phyloP scores from a whole-genome alignment of 495 filamentous ascomycete species.

The Penicillium argentinense region DNA sequence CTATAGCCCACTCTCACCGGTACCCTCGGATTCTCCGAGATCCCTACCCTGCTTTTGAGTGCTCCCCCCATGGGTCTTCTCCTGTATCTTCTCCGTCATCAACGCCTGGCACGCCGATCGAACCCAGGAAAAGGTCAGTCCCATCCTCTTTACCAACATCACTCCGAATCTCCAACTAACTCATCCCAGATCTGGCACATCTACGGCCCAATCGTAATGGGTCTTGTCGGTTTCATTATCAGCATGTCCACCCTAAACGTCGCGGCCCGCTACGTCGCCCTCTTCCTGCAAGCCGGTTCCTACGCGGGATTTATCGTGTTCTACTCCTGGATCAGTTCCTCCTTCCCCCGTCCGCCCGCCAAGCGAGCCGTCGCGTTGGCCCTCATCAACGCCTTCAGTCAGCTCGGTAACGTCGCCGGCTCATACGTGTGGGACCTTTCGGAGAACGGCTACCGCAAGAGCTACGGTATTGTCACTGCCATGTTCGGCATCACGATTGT shows the following conservation, averaged over 20 bases:
- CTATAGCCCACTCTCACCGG: constrained; percentile 76
- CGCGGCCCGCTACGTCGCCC: constrained; percentile 70
- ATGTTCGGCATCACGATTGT: constrained; percentile 35
- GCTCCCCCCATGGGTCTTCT: constrained; percentile 74
- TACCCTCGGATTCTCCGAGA: constrained; percentile 65
- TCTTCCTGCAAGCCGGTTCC: constrained; percentile 71
- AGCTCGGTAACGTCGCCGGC: constrained; percentile 35
- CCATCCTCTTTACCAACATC: constrained; percentile 44
- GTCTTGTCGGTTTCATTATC: constrained; percentile 72
- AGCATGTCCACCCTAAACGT: constrained; percentile 62
- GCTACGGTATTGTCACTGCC: constrained; percentile 36
- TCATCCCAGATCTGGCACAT: constrained; percentile 66
- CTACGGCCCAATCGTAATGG: constrained; percentile 62
- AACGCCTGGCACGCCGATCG: constrained; percentile 81
- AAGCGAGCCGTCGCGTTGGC: constrained; percentile 83
- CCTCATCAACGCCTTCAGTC: constrained; percentile 74
- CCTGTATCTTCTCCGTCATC: constrained; percentile 64
- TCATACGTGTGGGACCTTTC: constrained; percentile 34
- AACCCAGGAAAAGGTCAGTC: constrained; percentile 59
- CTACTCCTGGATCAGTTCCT: constrained; percentile 77
- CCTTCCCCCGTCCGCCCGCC: constrained; percentile 74
- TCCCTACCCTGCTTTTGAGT: constrained; percentile 72
- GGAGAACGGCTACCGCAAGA: constrained; percentile 35
- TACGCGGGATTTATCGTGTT: constrained; percentile 67
- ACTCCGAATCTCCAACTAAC: constrained; percentile 2